Conservation (phyloP, 2,329 filamentous ascomycete species). For the Exserohilum rostratum region DNA sequence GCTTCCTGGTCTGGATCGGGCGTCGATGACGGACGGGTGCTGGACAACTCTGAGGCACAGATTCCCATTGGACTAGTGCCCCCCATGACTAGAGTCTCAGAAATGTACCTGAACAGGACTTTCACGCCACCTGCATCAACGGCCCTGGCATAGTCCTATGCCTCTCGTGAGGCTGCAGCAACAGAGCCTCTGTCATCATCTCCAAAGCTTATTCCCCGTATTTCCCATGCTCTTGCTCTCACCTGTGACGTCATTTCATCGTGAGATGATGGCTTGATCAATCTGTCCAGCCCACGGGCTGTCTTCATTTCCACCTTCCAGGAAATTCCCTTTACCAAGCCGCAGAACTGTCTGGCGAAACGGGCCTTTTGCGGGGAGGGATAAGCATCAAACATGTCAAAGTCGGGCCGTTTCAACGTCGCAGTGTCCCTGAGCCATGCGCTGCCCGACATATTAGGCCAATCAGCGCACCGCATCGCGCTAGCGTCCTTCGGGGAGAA, state of each 20-base stretch:
- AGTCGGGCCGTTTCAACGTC: conserved; percentile 17
- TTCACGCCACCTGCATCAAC: background rate
- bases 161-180: background rate
- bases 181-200: background rate
- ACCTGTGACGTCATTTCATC: conserved; percentile 5
- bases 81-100: conserved; percentile 5
- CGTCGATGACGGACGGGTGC: conserved; percentile 4
- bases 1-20: conserved; percentile 11
- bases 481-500: conserved; percentile 5
- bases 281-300: conserved; percentile 1
- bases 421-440: conserved; percentile 10
- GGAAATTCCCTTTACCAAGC: background rate
- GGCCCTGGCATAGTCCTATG: background rate
- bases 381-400: conserved; percentile 7
- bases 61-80: conserved; percentile 1
- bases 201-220: background rate
- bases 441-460: conserved; percentile 6
- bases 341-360: conserved; percentile 6
- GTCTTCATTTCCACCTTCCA: background rate
- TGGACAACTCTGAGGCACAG: conserved; percentile 3
- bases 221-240: background rate
- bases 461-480: conserved; percentile 2
- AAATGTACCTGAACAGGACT: background rate
- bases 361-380: conserved; percentile 14
- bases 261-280: background rate